phyloP scores from a whole-genome alignment of 345 rosid genomes.

The Garcia nutans region DNA sequence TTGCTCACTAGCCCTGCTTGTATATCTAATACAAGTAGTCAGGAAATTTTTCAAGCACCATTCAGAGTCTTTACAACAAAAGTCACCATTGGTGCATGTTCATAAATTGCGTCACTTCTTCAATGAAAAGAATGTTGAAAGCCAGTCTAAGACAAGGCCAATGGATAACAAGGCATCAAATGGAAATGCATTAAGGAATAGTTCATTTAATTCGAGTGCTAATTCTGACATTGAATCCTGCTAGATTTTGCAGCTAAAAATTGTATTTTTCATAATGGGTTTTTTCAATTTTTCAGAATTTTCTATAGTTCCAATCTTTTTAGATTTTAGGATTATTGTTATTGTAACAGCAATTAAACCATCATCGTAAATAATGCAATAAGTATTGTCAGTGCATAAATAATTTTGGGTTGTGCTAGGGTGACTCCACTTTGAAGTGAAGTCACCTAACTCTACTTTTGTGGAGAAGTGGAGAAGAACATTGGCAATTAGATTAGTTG shows the following conservation, averaged over 20 bases:
- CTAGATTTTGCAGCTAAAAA: background rate
- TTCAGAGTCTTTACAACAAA: slow-evolving; percentile 31
- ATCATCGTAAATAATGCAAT: too few relatives aligned
- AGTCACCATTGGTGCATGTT: slow-evolving; percentile 46
- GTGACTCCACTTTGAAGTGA: too few relatives aligned
- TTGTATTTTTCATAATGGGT: too few relatives aligned
- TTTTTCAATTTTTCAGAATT: too few relatives aligned
- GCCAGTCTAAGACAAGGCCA: slow-evolving; percentile 45
- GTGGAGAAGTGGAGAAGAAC: too few relatives aligned
- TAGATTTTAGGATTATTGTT: too few relatives aligned
- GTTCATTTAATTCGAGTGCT: background rate
- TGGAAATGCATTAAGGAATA: background rate
- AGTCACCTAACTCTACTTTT: too few relatives aligned
- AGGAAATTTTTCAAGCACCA: slow-evolving; percentile 45
- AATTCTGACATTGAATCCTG: background rate
- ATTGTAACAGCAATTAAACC: too few relatives aligned
- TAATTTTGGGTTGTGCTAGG: too few relatives aligned
- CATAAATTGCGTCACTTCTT: slow-evolving; percentile 65
- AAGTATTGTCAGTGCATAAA: too few relatives aligned
- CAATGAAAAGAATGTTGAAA: slow-evolving; percentile 45
- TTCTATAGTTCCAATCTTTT: too few relatives aligned
- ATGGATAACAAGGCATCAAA: background rate
- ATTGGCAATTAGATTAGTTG: too few relatives aligned
- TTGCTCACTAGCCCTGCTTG: slow-evolving; percentile 55
- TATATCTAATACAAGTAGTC: slow-evolving; percentile 41